A percentile compares a stretch with the other conserved stretches of the same genome.
Evolutionary conservation across 2,329 filamentous ascomycete genomes (phyloP).

Genomic region (Phyllosticta citriasiana): DNA sequence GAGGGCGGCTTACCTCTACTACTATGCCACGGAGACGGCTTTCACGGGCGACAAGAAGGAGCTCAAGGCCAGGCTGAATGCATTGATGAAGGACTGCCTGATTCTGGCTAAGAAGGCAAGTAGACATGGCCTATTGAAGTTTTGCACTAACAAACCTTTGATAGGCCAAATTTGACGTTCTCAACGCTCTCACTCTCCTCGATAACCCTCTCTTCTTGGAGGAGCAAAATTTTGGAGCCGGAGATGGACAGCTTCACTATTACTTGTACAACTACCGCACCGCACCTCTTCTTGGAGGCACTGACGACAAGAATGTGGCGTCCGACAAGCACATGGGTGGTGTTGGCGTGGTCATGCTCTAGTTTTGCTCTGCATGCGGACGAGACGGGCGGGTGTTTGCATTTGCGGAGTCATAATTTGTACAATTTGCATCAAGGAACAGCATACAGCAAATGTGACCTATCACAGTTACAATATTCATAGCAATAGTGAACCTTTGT

Average conservation of each 20-base stretch:
- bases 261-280: slow-evolving; percentile 97
- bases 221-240: slow-evolving; percentile 87
- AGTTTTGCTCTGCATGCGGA: background rate
- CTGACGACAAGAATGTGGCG: slow-evolving; percentile 67
- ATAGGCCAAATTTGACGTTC: slow-evolving; percentile 76
- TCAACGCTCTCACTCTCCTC: slow-evolving; percentile 88
- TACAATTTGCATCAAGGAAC: background rate
- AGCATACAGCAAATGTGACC: background rate
- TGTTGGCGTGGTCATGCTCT: slow-evolving; percentile 80
- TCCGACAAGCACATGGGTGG: slow-evolving; percentile 74
- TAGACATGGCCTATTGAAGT: background rate
- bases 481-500: background rate
- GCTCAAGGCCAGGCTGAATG: slow-evolving; percentile 71
- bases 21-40: slow-evolving; percentile 58
- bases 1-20: slow-evolving; percentile 90
- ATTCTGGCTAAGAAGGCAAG: slow-evolving; percentile 70
- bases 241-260: slow-evolving; percentile 91
- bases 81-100: slow-evolving; percentile 72
- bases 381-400: background rate
- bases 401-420: background rate
- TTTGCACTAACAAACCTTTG: background rate
- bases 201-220: slow-evolving; percentile 92
- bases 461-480: background rate
- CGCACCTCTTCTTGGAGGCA: slow-evolving; percentile 72
- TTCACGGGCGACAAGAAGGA: slow-evolving; percentile 32